Evolutionary conservation across 106 monocot species (phyloP), one percentile per base, ranked within the genome.

Genomic region (Dendrobium catenatum): DNA sequence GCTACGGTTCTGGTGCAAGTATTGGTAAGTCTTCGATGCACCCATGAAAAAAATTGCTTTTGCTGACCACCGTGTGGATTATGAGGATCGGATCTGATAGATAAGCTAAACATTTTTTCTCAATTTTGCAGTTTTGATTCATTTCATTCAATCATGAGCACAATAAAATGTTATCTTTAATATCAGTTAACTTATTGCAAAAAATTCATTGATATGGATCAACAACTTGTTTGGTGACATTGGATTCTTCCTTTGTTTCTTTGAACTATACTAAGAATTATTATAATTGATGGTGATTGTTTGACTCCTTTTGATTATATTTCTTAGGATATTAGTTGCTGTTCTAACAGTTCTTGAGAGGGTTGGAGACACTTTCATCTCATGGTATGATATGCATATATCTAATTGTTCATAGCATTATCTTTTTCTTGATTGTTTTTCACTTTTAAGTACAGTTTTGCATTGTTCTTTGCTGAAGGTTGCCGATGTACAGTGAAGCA

Each of bases 401-500:
- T 41, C 54, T 15, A 24, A 17, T 6, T 72, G 27, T 48, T 29
- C n/a, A 9, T 66, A 68, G 61, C 33, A 19, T 67, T 67, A 15
- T 15, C 29, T 54, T 72, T 54, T 17, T 43, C 15, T 56, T 22
- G 24, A 42, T 42, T 74, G 42, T 3, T 16, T 74, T 74, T 74
- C 17, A 74, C 72, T 72, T 40, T 40, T 72, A 27, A 51, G 72
- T 46, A 24, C 72, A 29, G 2, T 9, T 72, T 47, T 59, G 48
- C 42, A 33, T 29, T 72, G 19, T 31, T 3, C 70, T 67, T 77
- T 79, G 40, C 72, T 85, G 56, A 78, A 97, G 97, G 97, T 61
- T 97, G 79, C 97, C 97, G 24, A 87, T 97, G 90, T 97, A 97
- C 73, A 83, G 75, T 58, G 97, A 94, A 87, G 97, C 94, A 64